A percentile compares a stretch with the other conserved stretches of the same genome.
Conservation (phyloP, 2,329 filamentous ascomycete species). For the Trichoderma guizhouense region DNA sequence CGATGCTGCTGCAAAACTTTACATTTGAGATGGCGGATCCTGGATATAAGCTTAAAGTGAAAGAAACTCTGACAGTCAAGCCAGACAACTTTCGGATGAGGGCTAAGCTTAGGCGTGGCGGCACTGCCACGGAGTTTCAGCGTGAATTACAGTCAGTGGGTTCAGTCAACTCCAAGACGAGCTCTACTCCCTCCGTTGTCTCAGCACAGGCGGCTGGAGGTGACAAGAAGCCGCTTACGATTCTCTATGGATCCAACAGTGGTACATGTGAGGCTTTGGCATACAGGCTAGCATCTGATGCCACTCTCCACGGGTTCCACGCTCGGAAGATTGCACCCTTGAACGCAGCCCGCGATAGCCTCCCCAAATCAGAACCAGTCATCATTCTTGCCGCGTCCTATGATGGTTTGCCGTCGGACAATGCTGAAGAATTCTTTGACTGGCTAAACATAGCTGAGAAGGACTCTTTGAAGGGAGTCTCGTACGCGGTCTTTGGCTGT, state of each 20-base stretch:
- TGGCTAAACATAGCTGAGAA: constrained; percentile 56
- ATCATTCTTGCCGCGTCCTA: constrained; percentile 66
- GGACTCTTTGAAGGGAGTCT: constrained; percentile 49
- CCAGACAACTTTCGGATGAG: constrained; percentile 59
- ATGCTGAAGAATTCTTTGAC: constrained; percentile 61
- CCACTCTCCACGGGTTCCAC: constrained; percentile 52
- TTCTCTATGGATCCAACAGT: constrained; percentile 66
- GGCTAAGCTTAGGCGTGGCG: constrained; percentile 46
- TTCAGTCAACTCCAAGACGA: background rate
- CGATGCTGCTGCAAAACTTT: constrained; percentile 64
- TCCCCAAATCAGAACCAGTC: constrained; percentile 56
- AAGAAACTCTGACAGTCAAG: constrained; percentile 57
- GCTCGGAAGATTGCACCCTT: constrained; percentile 50
- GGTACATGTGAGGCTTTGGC: constrained; percentile 68
- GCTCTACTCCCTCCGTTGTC: background rate
- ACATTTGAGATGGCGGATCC: constrained; percentile 60
- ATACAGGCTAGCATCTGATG: constrained; percentile 55
- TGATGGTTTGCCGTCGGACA: constrained; percentile 67
- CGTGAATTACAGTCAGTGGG: constrained; percentile 14
- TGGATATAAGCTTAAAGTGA: constrained; percentile 49
- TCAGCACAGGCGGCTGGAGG: background rate
- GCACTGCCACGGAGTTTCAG: constrained; percentile 38
- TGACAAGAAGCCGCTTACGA: constrained; percentile 43
- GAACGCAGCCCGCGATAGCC: constrained; percentile 53
- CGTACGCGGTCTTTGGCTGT: constrained; percentile 67